Conservation (phyloP, 139 green algal species). For the Chlamydomonas sp. region DNA sequence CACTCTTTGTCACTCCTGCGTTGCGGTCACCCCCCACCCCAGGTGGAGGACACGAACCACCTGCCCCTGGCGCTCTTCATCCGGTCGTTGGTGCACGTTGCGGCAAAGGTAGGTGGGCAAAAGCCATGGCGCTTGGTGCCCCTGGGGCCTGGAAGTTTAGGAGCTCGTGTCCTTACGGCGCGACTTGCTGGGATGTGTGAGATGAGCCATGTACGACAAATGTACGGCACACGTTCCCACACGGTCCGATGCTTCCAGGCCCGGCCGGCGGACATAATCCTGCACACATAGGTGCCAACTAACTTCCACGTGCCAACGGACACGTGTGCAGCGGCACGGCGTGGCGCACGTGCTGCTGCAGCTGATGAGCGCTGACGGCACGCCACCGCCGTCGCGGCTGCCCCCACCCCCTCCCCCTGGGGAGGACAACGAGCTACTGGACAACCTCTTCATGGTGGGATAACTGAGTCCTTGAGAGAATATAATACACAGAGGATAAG, state of each 20-base stretch:
- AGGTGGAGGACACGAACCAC: background rate
- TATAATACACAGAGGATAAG: background rate
- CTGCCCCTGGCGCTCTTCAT: background rate
- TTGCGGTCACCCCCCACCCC: background rate
- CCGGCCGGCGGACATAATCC: too few species aligned
- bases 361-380: background rate
- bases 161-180: too few species aligned
- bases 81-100: background rate
- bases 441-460: conserved; percentile 4
- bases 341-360: background rate
- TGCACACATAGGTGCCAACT: too few species aligned
- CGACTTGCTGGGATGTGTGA: too few species aligned
- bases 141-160: too few species aligned
- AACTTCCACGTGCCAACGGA: background rate
- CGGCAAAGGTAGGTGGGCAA: background rate
- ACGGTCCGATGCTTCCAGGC: too few species aligned
- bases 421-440: conserved; percentile 15
- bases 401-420: background rate
- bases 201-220: too few species aligned
- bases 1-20: background rate
- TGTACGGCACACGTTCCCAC: too few species aligned
- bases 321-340: background rate
- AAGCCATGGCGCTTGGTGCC: background rate
- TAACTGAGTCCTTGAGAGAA: background rate
- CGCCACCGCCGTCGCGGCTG: background rate